These are phyloP conservation scores for Candida arabinofermentans DNA, from an alignment of 805 yeast genomes.

Conservation along the genomic window DNA sequence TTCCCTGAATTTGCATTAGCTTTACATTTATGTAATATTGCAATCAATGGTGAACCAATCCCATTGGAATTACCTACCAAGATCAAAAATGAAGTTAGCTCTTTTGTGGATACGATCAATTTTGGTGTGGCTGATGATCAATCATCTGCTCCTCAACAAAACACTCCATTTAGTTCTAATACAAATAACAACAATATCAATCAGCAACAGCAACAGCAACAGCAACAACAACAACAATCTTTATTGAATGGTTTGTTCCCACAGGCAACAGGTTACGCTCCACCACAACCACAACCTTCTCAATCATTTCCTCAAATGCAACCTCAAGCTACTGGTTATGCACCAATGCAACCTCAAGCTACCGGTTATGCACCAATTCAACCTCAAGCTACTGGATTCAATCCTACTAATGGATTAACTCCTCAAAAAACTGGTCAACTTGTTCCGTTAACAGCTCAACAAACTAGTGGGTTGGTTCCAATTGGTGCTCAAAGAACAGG, in stretches of 20 bases:
- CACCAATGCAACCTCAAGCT: constrained; percentile 42
- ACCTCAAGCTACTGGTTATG: constrained; percentile 37
- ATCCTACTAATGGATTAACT: constrained; percentile 36
- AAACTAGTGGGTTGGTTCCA: constrained; percentile 28
- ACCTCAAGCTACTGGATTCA: constrained; percentile 37
- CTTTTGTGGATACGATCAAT: constrained; percentile 85
- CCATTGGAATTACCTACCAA: constrained; percentile 70
- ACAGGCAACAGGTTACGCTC: constrained; percentile 22
- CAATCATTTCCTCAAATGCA: constrained; percentile 34
- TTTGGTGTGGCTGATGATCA: constrained; percentile 61
- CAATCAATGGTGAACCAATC: constrained; percentile 71
- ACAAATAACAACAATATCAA: too few relatives aligned
- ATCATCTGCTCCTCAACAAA: constrained; percentile 1
- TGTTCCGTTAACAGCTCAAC: constrained; percentile 39
- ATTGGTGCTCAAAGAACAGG: constrained; percentile 21
- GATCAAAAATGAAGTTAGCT: constrained; percentile 77
- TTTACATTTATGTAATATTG: constrained; percentile 77
- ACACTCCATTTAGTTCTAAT: constrained; percentile 8
- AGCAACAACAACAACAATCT: constrained; percentile 25
- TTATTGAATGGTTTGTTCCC: constrained; percentile 27
- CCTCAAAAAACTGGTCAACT: constrained; percentile 71
- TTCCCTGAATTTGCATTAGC: constrained; percentile 95
- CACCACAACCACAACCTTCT: constrained; percentile 48
- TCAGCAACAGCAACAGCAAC: background rate
- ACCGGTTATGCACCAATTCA: constrained; percentile 40